Evolutionary conservation across 139 green algal genomes (phyloP), one percentile per base, ranked within the genome.

Genomic region (Chlorella vulgaris): DNA sequence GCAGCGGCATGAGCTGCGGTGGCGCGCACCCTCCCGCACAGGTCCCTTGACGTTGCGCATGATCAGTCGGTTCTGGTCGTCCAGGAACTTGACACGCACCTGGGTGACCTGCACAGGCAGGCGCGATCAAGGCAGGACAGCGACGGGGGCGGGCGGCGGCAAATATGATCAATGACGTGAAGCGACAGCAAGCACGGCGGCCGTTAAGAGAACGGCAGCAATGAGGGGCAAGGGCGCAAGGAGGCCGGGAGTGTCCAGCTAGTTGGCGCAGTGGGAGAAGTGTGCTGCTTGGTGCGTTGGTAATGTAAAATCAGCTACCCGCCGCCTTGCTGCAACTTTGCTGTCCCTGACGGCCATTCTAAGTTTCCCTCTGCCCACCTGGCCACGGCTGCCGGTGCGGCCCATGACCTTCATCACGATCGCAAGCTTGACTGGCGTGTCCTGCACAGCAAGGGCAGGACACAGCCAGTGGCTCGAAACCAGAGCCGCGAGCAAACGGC

Each of bases 341-440:
- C 47, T 24, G 13, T 58, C 47, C 47, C 47, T 10, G 47, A 24
- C 47, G 47, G 47, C 47, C 13, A 15, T 15, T 10, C 15, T 10
- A 58, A 58, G 13, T 15, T 58, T 15, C 47, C 47, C 47, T 15
- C 2, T 29, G 24, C 84, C 28, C 38, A 97, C 95, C 95, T 99
- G 96, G 40, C 97, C 97, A 85, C 97, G 94, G 55, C 93, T 98
- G 76, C 97, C 97, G 69, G 97, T 99, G 74, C 97, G 92, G 53
- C 97, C 97, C 75, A 99, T 96, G 81, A 99, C 97, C 91, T 99
- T 99, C 93, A 98, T 96, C 22, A 99, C 97, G 76, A 99, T 99
- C 10, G 97, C 97, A 47, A 99, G 95, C 92, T 99, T 99, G 33
- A 94, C 89, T 63, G 91, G 93, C 69, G 89, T 83, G 85, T 98